phyloP scores from a whole-genome alignment of 2,329 filamentous ascomycete species.

The Fusarium devonianum region DNA sequence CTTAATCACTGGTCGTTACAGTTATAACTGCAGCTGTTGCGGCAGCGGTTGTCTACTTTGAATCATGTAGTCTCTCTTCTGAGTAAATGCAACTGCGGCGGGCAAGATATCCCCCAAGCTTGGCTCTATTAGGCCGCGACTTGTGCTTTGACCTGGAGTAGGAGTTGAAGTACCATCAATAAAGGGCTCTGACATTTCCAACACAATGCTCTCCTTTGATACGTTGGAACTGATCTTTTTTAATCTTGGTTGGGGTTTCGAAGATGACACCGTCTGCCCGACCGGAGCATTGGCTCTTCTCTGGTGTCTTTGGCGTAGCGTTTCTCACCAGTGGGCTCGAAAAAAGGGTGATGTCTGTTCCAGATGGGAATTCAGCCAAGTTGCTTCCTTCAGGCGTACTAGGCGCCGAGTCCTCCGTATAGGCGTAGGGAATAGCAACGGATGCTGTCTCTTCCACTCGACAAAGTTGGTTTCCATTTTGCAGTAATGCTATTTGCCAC shows the following conservation, averaged over 20 bases:
- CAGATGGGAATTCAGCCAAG: slow-evolving; percentile 9
- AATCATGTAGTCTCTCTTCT: background rate
- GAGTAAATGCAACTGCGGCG: no score
- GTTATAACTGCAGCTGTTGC: background rate
- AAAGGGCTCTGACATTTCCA: no score
- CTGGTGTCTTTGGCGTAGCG: background rate
- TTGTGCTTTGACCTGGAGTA: no score
- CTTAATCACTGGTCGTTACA: background rate
- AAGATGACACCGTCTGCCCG: background rate
- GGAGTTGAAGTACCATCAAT: background rate
- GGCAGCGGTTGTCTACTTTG: background rate
- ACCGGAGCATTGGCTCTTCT: slow-evolving; percentile 3
- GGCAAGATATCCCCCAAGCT: no score
- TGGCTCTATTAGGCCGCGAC: background rate
- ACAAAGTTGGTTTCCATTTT: background rate
- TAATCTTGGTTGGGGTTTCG: slow-evolving; percentile 1
- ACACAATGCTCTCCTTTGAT: no score
- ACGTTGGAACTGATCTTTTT: background rate
- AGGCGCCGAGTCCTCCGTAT: slow-evolving; percentile 1
- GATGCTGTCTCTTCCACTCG: slow-evolving; percentile 5
- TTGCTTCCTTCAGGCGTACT: slow-evolving; percentile 8
- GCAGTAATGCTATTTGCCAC: rapidly evolving
- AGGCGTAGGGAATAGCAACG: background rate
- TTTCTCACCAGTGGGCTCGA: slow-evolving; percentile 9
- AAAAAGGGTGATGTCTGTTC: slow-evolving; percentile 4